phyloP scores from a whole-genome alignment of 768 basidiomycete species.

The Rhodocollybia butyracea region DNA sequence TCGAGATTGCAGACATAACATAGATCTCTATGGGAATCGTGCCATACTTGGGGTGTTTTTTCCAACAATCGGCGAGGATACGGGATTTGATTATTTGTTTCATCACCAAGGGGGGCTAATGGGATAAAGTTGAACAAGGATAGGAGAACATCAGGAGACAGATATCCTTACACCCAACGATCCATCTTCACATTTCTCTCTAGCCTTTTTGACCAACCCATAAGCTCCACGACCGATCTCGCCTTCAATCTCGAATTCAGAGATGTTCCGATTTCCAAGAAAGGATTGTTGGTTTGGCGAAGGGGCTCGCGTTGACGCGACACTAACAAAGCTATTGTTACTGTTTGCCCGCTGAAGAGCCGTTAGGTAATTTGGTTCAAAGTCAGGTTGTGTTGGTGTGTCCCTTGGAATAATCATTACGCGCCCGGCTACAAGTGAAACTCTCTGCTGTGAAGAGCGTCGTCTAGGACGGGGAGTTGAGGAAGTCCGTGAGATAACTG shows the following conservation, averaged over 20 bases:
- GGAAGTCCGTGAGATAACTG: constrained; percentile 42
- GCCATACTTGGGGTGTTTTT: constrained; percentile 90
- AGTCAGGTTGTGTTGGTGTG: constrained; percentile 55
- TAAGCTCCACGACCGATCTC: constrained; percentile 95
- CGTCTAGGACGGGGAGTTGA: constrained; percentile 60
- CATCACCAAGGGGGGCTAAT: constrained; percentile 85
- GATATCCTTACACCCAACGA: constrained; percentile 71
- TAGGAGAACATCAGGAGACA: constrained; percentile 12
- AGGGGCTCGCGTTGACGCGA: constrained; percentile 56
- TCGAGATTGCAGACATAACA: constrained; percentile 88
- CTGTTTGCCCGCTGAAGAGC: constrained; percentile 65
- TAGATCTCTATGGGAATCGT: constrained; percentile 98
- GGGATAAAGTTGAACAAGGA: constrained; percentile 4
- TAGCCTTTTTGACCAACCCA: constrained; percentile 88
- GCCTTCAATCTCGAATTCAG: constrained; percentile 79
- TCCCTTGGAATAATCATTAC: constrained; percentile 77
- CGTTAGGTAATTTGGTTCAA: constrained; percentile 47
- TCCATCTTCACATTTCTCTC: constrained; percentile 73
- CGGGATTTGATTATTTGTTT: constrained; percentile 99
- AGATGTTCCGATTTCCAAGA: constrained; percentile 69
- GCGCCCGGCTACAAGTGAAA: constrained; percentile 80
- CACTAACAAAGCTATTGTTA: constrained; percentile 59
- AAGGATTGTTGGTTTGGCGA: constrained; percentile 49
- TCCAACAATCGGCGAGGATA: constrained; percentile 99
- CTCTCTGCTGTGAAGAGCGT: constrained; percentile 80